A percentile compares a stretch with the other conserved stretches of the same genome.
phyloP scores from a whole-genome alignment of 2,329 filamentous ascomycete genomes.

The Nigrospora osmanthi region DNA sequence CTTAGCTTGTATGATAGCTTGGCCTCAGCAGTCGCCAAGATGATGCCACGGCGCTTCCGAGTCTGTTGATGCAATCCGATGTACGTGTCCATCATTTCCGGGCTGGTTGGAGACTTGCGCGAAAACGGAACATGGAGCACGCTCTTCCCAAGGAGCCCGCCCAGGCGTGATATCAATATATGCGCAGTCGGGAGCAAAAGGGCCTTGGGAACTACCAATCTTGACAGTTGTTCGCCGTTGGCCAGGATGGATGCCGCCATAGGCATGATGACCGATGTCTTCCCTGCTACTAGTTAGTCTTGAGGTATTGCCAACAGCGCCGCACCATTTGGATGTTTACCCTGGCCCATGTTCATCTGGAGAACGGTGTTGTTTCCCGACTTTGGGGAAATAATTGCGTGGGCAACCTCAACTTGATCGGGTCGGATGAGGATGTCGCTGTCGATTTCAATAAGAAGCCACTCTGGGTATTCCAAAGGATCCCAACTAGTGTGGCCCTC shows the following conservation, averaged over 20 bases:
- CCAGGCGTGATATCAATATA: conserved; percentile 44
- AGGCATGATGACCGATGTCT: conserved; percentile 51
- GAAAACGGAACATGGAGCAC: conserved; percentile 53
- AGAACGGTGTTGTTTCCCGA: conserved; percentile 50
- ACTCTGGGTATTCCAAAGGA: conserved; percentile 45
- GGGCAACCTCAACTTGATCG: conserved; percentile 55
- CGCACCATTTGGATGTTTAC: conserved; percentile 5
- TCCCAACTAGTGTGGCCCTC: conserved; percentile 51
- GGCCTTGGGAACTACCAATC: conserved; percentile 50
- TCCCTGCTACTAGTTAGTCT: conserved; percentile 28
- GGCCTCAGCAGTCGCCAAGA: background rate
- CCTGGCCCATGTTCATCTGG: conserved; percentile 61
- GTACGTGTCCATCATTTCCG: conserved; percentile 4
- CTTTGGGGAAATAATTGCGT: conserved; percentile 47
- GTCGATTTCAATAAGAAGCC: conserved; percentile 62
- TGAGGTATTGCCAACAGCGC: background rate
- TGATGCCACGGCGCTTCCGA: background rate
- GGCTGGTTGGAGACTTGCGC: conserved; percentile 32
- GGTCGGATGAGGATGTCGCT: conserved; percentile 53
- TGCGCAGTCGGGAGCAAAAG: conserved; percentile 52
- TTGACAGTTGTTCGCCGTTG: conserved; percentile 34
- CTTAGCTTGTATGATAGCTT: background rate
- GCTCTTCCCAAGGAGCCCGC: conserved; percentile 44
- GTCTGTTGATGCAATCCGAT: background rate
- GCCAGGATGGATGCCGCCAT: conserved; percentile 40